phyloP scores from a whole-genome alignment of 208 protist species.

The Polymyxa betae region DNA sequence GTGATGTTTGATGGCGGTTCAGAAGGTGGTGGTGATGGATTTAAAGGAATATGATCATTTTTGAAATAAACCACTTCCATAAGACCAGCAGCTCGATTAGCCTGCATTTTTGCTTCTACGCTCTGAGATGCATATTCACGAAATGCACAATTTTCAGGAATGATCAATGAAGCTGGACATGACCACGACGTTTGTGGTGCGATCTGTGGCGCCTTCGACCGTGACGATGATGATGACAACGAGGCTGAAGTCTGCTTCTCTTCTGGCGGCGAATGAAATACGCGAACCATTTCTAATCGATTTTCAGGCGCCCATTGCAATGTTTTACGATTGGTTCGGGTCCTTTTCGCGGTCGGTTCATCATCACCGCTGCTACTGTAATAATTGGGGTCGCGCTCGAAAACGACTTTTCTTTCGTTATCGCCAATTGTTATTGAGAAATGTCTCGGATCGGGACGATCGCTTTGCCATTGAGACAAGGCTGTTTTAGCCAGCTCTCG shows the following conservation, averaged over 20 bases:
- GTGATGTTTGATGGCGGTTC: background rate
- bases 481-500: background rate
- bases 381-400: slow-evolving; percentile 35
- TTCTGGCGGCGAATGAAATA: background rate
- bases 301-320: slow-evolving; percentile 22
- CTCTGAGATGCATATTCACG: background rate
- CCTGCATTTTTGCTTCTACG: background rate
- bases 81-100: background rate
- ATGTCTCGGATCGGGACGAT: background rate
- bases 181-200: background rate
- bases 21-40: background rate
- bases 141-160: background rate
- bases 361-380: background rate
- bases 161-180: background rate
- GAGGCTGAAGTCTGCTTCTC: background rate
- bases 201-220: background rate
- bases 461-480: slow-evolving; percentile 15
- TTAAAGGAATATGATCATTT: slow-evolving; percentile 13
- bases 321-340: background rate
- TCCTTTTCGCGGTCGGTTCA: background rate
- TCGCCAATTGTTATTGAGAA: background rate
- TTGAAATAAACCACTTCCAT: slow-evolving; percentile 50
- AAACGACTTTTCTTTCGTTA: background rate
- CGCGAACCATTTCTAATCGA: background rate
- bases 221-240: background rate